These are phyloP conservation scores for Melaleuca alternifolia DNA, from an alignment of 345 rosid species.

Conservation along the genomic window DNA sequence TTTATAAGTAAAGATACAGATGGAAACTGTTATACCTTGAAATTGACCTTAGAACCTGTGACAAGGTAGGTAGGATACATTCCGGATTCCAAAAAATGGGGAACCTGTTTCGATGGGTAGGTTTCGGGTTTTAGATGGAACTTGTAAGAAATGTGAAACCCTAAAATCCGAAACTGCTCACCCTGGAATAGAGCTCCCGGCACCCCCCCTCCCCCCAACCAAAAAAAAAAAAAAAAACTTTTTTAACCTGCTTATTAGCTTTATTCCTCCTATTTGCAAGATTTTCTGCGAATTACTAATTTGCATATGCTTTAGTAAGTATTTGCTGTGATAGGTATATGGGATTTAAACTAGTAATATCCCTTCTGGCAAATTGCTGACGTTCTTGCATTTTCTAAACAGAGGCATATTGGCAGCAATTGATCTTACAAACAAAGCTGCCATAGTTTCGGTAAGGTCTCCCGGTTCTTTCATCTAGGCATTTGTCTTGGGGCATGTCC, in stretches of 20 bases:
- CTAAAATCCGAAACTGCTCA: too few species aligned
- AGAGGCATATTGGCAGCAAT: slow-evolving; percentile 89
- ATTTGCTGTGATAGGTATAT: neutral
- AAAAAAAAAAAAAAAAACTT: neutral
- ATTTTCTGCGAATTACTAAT: neutral
- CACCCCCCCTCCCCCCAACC: too few species aligned
- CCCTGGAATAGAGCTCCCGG: too few species aligned
- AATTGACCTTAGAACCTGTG: too few species aligned
- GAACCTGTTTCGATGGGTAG: too few species aligned
- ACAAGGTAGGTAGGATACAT: too few species aligned
- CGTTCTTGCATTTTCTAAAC: slow-evolving; percentile 6
- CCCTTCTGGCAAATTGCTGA: neutral
- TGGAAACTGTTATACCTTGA: too few species aligned
- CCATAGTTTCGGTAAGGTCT: slow-evolving; percentile 62
- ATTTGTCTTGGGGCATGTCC: neutral
- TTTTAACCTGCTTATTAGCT: neutral
- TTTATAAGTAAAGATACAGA: too few species aligned
- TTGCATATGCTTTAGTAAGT: neutral
- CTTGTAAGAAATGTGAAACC: too few species aligned
- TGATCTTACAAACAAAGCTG: slow-evolving; percentile 30
- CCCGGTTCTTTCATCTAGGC: neutral
- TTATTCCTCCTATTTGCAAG: neutral
- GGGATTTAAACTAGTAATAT: neutral
- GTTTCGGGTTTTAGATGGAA: too few species aligned
- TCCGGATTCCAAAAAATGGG: too few species aligned